Percentiles rank a stretch among this genome's conserved stretches.
These are phyloP conservation scores for Entomortierella chlamydospora DNA, from an alignment of 192 early-diverging fungal species.

Conservation along the genomic window DNA sequence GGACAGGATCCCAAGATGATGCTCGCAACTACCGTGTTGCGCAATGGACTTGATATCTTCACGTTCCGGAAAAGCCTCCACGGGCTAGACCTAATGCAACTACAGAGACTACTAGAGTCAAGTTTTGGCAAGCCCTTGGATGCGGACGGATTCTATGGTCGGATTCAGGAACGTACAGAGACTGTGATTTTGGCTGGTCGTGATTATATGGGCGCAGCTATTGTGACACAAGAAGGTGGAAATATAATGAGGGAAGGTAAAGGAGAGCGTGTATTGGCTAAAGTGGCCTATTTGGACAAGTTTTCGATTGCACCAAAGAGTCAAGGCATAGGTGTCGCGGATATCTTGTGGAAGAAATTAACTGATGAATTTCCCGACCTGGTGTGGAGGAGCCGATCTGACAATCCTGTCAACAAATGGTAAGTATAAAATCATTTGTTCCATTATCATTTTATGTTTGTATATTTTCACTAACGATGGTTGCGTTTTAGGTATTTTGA, in stretches of 20 bases:
- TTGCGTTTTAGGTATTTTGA: conserved; percentile 83
- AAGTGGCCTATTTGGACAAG: conserved; percentile 86
- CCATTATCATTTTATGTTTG: neutral
- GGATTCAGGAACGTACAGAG: conserved; percentile 63
- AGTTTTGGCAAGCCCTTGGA: conserved; percentile 80
- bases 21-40: conserved; percentile 78
- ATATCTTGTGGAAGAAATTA: conserved; percentile 92
- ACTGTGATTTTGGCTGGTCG: conserved; percentile 81
- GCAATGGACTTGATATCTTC: conserved; percentile 79
- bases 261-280: conserved; percentile 7
- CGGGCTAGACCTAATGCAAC: conserved; percentile 63
- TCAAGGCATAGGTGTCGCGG: conserved; percentile 94
- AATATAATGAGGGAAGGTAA: conserved; percentile 9
- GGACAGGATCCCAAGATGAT: conserved; percentile 52
- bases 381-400: conserved; percentile 85
- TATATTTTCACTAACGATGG: neutral
- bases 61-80: conserved; percentile 63
- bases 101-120: conserved; percentile 75
- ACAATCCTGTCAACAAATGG: conserved; percentile 96
- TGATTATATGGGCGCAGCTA: conserved; percentile 91
- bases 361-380: conserved; percentile 74
- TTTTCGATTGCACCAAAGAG: conserved; percentile 87
- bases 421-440: conserved; percentile 36
- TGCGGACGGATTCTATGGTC: conserved; percentile 65
- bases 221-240: conserved; percentile 79